Evolutionary conservation across 345 rosid genomes (phyloP), one percentile per base, ranked within the genome.

Genomic region (Cardamine resedifolia): DNA sequence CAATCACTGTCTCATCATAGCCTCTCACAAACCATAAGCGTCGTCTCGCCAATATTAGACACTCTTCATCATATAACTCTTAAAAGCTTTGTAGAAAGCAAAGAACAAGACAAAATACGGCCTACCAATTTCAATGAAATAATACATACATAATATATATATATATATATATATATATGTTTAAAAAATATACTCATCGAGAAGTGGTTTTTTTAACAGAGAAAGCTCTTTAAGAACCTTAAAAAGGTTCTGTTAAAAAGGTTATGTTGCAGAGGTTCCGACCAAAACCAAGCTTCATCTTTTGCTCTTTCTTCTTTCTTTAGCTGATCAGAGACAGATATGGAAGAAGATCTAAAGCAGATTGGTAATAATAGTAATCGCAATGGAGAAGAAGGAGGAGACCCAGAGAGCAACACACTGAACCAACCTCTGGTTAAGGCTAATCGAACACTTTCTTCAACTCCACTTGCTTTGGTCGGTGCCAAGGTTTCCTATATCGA

Each of bases 401-500:
- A 87, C 78, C 87, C 86, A 52, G 98, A 85, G 73, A 87, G 77
- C 83, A 84, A 82, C 67, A 50, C 90, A 14, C 70, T 84, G 12
- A 76, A 72, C 12, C 86, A 85, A 71, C 95, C 97, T 57, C 95
- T 90, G 49, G 87, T 94, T 76, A 90, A 88, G 78, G 83, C 90
- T 74, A 77, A 71, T 72, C 83, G 86, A 72, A 85, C 96, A 2
- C 83, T 89, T 21, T 91, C 97, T 68, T 86, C 96, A 10, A 89
- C 31, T 44, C 95, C 95, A 34, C 83, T 88, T 4, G 98, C 98
- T 77, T 66, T 87, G 71, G 90, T 90, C 43, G 97, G 98, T 70
- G 83, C 92, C 55, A 90, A 90, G 72, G 96, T 90, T 51, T 87
- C 98, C 21, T 81, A 87, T 55, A 85, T 93, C 7, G 97, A 93